phyloP scores from a whole-genome alignment of 257 asterid genomes.

The Echium plantagineum region DNA sequence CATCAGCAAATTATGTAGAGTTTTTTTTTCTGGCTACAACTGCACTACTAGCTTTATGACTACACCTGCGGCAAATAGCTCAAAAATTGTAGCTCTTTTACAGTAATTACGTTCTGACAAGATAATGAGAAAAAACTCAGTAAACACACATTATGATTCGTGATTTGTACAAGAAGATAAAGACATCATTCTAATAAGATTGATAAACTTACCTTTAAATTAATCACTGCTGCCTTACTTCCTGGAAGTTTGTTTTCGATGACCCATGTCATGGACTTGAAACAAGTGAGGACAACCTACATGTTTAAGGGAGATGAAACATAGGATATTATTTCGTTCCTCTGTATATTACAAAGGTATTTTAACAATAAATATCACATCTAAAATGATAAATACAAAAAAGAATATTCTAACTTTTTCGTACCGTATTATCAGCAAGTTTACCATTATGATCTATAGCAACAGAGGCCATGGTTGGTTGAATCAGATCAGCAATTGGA shows the following conservation, averaged over 20 bases:
- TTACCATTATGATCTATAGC: constrained; percentile 53
- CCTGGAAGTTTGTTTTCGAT: constrained; percentile 44
- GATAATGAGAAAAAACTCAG: neutral
- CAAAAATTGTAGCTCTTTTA: too few relatives aligned
- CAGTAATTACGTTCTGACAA: too few relatives aligned
- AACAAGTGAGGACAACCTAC: constrained; percentile 66
- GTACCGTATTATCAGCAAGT: constrained; percentile 54
- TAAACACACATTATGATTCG: neutral
- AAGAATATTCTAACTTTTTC: constrained; percentile 1
- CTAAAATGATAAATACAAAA: constrained; percentile 1
- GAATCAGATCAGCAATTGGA: constrained; percentile 30
- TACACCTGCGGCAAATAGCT: too few relatives aligned
- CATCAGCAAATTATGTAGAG: too few relatives aligned
- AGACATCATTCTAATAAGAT: neutral
- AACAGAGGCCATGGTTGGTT: constrained; percentile 48
- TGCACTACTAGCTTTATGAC: too few relatives aligned
- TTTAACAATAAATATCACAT: neutral
- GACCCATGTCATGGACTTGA: constrained; percentile 67
- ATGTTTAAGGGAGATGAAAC: constrained; percentile 2
- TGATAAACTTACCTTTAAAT: constrained; percentile 40
- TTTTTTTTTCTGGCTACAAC: too few relatives aligned
- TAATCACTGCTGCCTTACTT: constrained; percentile 56
- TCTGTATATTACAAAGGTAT: neutral
- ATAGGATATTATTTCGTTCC: neutral
- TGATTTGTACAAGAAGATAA: neutral